phyloP scores from a whole-genome alignment of 192 early-diverging fungal genomes.

The Physocladia obscura region DNA sequence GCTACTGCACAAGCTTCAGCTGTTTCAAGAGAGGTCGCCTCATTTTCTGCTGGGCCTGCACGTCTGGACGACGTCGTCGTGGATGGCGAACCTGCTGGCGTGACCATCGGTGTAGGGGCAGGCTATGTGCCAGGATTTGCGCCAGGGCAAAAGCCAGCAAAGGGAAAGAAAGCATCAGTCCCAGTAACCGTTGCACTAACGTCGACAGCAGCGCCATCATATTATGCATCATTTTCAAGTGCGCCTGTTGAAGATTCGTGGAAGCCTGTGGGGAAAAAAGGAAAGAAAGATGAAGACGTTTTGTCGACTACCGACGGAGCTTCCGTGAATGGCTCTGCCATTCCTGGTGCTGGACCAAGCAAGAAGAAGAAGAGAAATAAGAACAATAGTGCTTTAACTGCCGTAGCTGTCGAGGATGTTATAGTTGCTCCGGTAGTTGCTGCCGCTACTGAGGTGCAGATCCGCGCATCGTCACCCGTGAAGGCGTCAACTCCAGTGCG shows the following conservation, averaged over 20 bases:
- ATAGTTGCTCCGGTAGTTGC: background rate
- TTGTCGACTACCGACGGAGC: background rate
- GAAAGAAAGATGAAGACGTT: conserved; percentile 23
- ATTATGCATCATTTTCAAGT: conserved; percentile 4
- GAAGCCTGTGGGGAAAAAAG: conserved; percentile 22
- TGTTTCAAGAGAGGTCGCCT: background rate
- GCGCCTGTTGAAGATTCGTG: conserved; percentile 18
- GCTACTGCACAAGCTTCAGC: too few relatives aligned
- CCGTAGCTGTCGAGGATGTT: background rate
- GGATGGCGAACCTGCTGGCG: background rate
- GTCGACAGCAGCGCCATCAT: background rate
- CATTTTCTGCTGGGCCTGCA: conserved; percentile 4
- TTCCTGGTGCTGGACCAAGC: conserved; percentile 15
- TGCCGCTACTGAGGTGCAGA: background rate
- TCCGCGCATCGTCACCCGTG: conserved; percentile 1
- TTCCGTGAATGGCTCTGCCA: background rate
- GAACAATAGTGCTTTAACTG: conserved; percentile 21
- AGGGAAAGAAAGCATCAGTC: conserved; percentile 29
- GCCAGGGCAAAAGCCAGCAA: background rate
- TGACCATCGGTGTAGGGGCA: background rate
- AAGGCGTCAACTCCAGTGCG: background rate
- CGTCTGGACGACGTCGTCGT: conserved; percentile 24
- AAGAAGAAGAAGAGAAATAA: conserved; percentile 42
- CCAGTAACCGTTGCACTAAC: conserved; percentile 9
- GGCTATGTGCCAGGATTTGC: conserved; percentile 19